Evolutionary conservation across 768 basidiomycete species (phyloP), one percentile per base, ranked within the genome.

Genomic region (Xerocomellus amylosporus): DNA sequence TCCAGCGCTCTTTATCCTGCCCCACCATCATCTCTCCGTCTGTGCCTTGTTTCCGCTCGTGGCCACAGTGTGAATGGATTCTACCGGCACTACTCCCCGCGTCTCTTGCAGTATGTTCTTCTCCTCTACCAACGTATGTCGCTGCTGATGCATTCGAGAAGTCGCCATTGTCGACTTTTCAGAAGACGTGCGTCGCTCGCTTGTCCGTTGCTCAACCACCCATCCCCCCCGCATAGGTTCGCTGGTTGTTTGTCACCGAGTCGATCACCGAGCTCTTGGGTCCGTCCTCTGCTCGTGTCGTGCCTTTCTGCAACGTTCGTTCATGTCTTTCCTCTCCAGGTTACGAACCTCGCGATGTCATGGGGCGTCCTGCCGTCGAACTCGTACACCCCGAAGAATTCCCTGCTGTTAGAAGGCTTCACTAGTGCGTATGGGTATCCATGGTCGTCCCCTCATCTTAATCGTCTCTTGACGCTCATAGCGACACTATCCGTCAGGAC

Each of bases 301-400:
- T 17, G 1, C 28, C 38, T 7, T n/a, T 46, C 33, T 13, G 2
- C 19, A 4, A 15, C n/a, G n/a, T n/a, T n/a, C 8, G 9, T 19
- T 52, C 41, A 60, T 28, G 17, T 41, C 8, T n/a, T 24, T 14
- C 5, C 45, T n/a, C 33, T 22, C 20, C 63, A 90, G 88, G 88
- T 46, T 91, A 78, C 63, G 88, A 91, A 60, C 85, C 87, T 8
- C 74, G 76, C 48, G 89, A 91, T 61, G 77, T 90, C 56, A 75
- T 87, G 50, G 86, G 86, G 3, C 77, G 74, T 33, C 80, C 88
- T 4, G 87, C 85, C 3, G 74, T 90, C 41, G 82, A 88, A 50
- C 84, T 91, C 56, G 87, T 88, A 28, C 90, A 92, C 66, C 89
- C 89, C 2, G 90, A 91, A 48, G 89, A 92, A 66, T 84, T 84